Evolutionary conservation across 805 yeast genomes (phyloP).

Genomic region (Candida quercuum): DNA sequence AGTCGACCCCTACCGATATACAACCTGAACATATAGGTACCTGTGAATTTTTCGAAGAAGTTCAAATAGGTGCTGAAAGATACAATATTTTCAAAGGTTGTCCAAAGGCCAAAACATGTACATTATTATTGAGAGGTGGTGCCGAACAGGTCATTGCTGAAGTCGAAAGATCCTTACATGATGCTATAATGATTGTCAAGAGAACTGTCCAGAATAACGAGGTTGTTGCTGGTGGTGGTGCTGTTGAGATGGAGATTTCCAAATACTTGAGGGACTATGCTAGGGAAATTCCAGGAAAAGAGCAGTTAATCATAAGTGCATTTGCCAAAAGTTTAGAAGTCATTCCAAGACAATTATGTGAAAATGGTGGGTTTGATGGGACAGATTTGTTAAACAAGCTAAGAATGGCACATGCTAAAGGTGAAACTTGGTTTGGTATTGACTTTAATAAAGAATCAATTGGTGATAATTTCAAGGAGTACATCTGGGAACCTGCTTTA

Average conservation of each 20-base stretch:
- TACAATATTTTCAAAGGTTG: constrained; percentile 91
- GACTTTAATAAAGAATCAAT: constrained; percentile 82
- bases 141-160: constrained; percentile 98
- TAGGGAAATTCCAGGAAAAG: constrained; percentile 88
- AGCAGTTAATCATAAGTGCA: constrained; percentile 86
- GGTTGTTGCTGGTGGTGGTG: constrained; percentile 99
- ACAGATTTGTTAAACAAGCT: constrained; percentile 88
- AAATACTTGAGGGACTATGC: constrained; percentile 83
- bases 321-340: constrained; percentile 93
- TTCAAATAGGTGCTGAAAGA: constrained; percentile 94
- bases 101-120: constrained; percentile 88
- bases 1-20: constrained; percentile 72
- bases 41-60: constrained; percentile 83
- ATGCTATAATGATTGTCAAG: constrained; percentile 97
- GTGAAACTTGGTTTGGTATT: constrained; percentile 87
- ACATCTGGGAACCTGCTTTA: constrained; percentile 97
- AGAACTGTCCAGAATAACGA: constrained; percentile 83
- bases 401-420: constrained; percentile 91
- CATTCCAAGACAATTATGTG: constrained; percentile 96
- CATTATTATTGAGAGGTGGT: constrained; percentile 91
- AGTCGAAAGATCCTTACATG: constrained; percentile 95
- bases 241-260: constrained; percentile 95
- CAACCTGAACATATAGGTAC: constrained; percentile 71
- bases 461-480: constrained; percentile 77
- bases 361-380: constrained; percentile 98